Evolutionary conservation across 129 eudicot genomes (phyloP).

Genomic region (Tagetes erecta): DNA sequence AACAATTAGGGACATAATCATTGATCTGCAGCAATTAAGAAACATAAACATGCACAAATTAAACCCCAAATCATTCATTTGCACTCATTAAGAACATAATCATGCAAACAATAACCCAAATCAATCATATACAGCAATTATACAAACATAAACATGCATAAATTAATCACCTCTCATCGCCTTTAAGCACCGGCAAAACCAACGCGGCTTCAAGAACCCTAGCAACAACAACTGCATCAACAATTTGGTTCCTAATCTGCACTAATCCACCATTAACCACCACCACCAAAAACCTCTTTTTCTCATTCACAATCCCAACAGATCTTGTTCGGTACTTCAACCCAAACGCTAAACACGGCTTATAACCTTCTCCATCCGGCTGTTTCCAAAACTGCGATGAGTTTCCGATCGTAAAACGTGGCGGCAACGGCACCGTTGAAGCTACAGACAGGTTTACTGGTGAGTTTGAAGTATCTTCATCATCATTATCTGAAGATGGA

Average conservation of each 20-base stretch:
- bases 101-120: background rate
- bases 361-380: constrained; percentile 58
- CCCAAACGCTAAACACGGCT: constrained; percentile 59
- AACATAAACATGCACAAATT: background rate
- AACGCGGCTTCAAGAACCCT: constrained; percentile 71
- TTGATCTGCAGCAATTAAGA: too few species aligned
- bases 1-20: background rate
- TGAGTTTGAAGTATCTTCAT: background rate
- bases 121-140: background rate
- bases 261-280: constrained; percentile 68
- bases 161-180: constrained; percentile 58
- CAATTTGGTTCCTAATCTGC: constrained; percentile 67
- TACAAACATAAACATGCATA: background rate
- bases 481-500: background rate
- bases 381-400: constrained; percentile 61
- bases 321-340: constrained; percentile 53
- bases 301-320: constrained; percentile 48
- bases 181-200: constrained; percentile 63
- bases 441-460: constrained; percentile 39
- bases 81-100: background rate
- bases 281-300: constrained; percentile 62
- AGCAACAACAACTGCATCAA: constrained; percentile 75
- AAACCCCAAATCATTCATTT: background rate
- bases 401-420: constrained; percentile 31
- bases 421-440: constrained; percentile 61